Percentiles rank a stretch among this genome's conserved stretches.
Conservation (phyloP, 2,329 filamentous ascomycete genomes). For the Verticillium klebahnii region DNA sequence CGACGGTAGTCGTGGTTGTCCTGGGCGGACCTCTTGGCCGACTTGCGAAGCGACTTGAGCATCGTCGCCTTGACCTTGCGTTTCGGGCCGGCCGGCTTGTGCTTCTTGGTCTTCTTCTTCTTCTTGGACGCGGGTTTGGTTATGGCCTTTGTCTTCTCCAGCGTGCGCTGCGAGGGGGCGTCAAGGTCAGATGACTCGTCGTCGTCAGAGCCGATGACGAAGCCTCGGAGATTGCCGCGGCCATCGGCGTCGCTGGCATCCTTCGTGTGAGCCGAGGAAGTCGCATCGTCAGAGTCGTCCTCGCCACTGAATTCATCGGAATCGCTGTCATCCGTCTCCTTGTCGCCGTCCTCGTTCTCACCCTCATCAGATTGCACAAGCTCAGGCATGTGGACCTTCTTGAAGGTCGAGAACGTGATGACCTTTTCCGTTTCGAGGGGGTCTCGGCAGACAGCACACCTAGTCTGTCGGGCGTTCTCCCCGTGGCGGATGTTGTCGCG, state of each 20-base stretch:
- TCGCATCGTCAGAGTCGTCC: constrained; percentile 32
- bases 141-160: background rate
- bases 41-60: constrained; percentile 16
- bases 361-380: constrained; percentile 21
- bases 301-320: constrained; percentile 53
- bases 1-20: constrained; percentile 59
- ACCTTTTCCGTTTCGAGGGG: constrained; percentile 62
- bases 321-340: constrained; percentile 25
- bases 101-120: constrained; percentile 20
- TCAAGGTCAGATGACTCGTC: constrained; percentile 28
- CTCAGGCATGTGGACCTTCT: constrained; percentile 61
- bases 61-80: constrained; percentile 34
- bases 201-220: constrained; percentile 15
- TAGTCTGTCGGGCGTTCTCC: constrained; percentile 50
- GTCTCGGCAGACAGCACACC: constrained; percentile 74
- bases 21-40: constrained; percentile 23
- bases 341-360: constrained; percentile 28
- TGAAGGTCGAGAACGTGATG: constrained; percentile 71
- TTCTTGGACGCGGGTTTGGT: constrained; percentile 15
- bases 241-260: constrained; percentile 24
- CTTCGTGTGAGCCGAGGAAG: constrained; percentile 20
- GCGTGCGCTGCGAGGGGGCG: constrained; percentile 21
- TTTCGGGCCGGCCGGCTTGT: constrained; percentile 32
- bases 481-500: constrained; percentile 53
- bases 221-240: constrained; percentile 6